phyloP scores from a whole-genome alignment of 1,284 basidiomycete genomes.

The Sphagnurus paluster region DNA sequence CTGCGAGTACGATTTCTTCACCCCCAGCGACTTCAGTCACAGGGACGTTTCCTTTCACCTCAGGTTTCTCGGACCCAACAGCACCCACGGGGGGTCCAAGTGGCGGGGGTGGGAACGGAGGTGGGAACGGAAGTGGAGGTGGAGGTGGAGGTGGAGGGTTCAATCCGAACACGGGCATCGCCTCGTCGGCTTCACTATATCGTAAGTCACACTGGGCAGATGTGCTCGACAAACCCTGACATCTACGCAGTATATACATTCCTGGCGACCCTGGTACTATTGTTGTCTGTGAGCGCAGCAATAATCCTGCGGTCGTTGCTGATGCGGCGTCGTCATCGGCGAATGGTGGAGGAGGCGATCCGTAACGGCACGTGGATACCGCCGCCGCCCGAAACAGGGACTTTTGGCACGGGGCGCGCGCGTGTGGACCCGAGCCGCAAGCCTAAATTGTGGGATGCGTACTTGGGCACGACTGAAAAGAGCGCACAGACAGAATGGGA shows the following conservation, averaged over 20 bases:
- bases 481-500: conserved; percentile 24
- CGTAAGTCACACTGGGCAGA: conserved; percentile 15
- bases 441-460: conserved; percentile 51
- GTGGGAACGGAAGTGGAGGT: not conserved
- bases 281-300: conserved; percentile 62
- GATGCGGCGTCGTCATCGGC: conserved; percentile 56
- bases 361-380: conserved; percentile 59
- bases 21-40: not conserved
- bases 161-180: conserved; percentile 1
- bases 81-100: not conserved
- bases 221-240: not conserved
- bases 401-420: conserved; percentile 16
- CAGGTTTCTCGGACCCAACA: not conserved
- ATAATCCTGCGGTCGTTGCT: conserved; percentile 62
- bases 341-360: conserved; percentile 59
- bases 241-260: conserved; percentile 36
- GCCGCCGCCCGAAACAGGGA: conserved; percentile 22
- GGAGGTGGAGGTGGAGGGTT: not conserved
- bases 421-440: conserved; percentile 46
- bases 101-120: not conserved
- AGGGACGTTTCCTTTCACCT: not conserved
- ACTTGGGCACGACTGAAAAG: conserved; percentile 25
- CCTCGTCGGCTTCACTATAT: conserved; percentile 24
- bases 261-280: conserved; percentile 61
- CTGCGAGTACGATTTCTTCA: too few species aligned